Base-by-base conservation (phyloP, 75 land plant genomes). In the Sequoia sempervirens region DNA sequence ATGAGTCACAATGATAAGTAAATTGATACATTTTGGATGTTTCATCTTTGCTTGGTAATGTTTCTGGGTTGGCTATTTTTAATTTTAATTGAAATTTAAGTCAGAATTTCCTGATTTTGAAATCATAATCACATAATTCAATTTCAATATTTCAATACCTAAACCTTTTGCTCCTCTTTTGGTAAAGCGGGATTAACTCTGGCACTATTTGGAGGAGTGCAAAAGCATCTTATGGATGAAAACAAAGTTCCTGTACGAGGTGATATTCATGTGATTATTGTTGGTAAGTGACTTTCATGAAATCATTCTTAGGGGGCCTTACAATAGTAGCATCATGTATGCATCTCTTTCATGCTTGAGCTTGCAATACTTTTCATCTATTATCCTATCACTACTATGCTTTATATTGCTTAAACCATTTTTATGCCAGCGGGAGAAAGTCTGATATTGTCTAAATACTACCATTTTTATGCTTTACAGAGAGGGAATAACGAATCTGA, bases 201-300 rank as follows among this genome's bases (percentile, higher is more conserved):
- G 78, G 90, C 96, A 79, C 82, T 97, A 43, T 97, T 97, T 91
- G 96, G 98, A 73, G 99, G 99, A 84, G 98, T 97, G 36, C 92
- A 91, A 80, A 97, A 96, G 88, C 94, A 97, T 90, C 86, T 94
- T 34, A 87, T 84, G 87, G 96, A 96, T 88, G 89, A 91, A 82
- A 96, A 96, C 84, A 94, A 96, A 84, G 99, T 97, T 53, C 99
- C 99, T 84, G 95, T 97, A 38, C 90, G 99, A 82, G 99, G 99
- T 83, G 98, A 96, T 80, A 94, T 97, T 75, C 99, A 97, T 92
- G 92, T 97, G 83, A 94, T 97, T 20, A 80, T 97, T 86, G 99
- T 97, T 85, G 99, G 99, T 97, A 89, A 82, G 83, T 76, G 37
- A 53, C 81, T 37, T 68, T 38, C 47, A 13, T n/a, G 10, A 81